Evolutionary conservation across 2,329 filamentous ascomycete genomes (phyloP).

Genomic region (Cordyceps javanica): DNA sequence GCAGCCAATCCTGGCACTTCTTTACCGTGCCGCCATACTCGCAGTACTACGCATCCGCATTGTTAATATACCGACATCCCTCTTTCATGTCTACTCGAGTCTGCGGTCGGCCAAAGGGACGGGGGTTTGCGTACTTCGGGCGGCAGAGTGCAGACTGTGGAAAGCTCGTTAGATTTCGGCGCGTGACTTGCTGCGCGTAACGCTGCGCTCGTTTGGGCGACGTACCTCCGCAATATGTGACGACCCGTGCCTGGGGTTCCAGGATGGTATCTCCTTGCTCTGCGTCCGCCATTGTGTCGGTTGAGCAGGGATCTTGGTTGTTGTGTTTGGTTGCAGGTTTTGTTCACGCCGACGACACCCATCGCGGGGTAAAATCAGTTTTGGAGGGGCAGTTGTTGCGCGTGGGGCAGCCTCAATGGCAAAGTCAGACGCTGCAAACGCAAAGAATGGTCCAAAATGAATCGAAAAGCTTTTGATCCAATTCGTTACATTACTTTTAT

Average conservation of each 20-base stretch:
- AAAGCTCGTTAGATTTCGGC: conserved; percentile 5
- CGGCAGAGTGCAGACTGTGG: conserved; percentile 56
- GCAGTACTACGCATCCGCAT: conserved; percentile 69
- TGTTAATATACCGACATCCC: conserved; percentile 17
- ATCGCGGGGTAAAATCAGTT: conserved; percentile 12
- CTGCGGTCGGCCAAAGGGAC: conserved; percentile 10
- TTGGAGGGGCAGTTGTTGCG: conserved; percentile 11
- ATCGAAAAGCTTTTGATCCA: too few relatives aligned
- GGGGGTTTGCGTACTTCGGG: conserved; percentile 50
- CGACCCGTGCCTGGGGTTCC: conserved; percentile 45
- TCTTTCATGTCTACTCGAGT: conserved; percentile 1
- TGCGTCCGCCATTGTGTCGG: conserved; percentile 46
- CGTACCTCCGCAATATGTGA: conserved; percentile 55
- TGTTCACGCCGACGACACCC: background rate
- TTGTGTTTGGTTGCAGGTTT: background rate
- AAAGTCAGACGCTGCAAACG: background rate
- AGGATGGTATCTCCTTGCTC: conserved; percentile 38
- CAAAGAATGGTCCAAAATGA: background rate
- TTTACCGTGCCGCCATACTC: conserved; percentile 95
- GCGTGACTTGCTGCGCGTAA: background rate
- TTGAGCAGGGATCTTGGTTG: background rate
- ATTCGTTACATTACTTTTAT: too few relatives aligned
- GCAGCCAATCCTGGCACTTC: conserved; percentile 96
- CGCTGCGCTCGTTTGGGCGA: conserved; percentile 14
- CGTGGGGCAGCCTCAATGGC: background rate